Conservation (phyloP, 164 flowering plant species). For the Aristolochia fimbriata region DNA sequence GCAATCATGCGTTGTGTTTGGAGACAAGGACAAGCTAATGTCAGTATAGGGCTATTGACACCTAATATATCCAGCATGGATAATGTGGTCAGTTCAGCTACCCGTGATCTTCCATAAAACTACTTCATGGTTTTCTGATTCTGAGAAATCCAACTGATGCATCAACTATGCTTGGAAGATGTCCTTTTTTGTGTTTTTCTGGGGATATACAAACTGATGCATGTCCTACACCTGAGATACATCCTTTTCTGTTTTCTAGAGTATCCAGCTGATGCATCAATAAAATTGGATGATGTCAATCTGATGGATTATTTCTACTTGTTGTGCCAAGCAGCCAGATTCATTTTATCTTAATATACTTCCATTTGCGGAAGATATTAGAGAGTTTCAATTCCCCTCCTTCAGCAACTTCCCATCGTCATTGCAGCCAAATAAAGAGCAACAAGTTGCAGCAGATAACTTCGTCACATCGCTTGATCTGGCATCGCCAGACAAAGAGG, state of each 20-base stretch:
- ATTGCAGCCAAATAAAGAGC: slow-evolving; percentile 62
- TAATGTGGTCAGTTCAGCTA: slow-evolving; percentile 42
- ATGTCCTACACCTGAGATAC: too few species aligned
- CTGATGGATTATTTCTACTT: neutral
- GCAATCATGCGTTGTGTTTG: slow-evolving; percentile 92
- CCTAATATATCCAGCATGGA: slow-evolving; percentile 68
- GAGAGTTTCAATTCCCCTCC: slow-evolving; percentile 94
- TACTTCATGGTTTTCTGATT: neutral
- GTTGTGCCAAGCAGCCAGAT: slow-evolving; percentile 51
- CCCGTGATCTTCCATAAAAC: neutral
- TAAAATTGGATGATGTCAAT: too few species aligned
- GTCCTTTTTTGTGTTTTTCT: too few species aligned
- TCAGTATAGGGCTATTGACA: slow-evolving; percentile 76
- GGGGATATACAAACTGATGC: too few species aligned
- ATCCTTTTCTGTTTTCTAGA: neutral
- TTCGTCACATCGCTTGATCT: slow-evolving; percentile 83
- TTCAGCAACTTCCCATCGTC: slow-evolving; percentile 58
- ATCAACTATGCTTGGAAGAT: neutral
- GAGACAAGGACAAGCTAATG: slow-evolving; percentile 83
- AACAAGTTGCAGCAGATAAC: slow-evolving; percentile 81
- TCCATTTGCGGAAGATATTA: slow-evolving; percentile 93
- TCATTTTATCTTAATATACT: slow-evolving; percentile 91
- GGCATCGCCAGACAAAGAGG: slow-evolving; percentile 61
- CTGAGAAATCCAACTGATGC: neutral
- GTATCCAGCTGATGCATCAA: neutral